phyloP scores from a whole-genome alignment of 441 rosid genomes.

The Bruguiera hainesii region DNA sequence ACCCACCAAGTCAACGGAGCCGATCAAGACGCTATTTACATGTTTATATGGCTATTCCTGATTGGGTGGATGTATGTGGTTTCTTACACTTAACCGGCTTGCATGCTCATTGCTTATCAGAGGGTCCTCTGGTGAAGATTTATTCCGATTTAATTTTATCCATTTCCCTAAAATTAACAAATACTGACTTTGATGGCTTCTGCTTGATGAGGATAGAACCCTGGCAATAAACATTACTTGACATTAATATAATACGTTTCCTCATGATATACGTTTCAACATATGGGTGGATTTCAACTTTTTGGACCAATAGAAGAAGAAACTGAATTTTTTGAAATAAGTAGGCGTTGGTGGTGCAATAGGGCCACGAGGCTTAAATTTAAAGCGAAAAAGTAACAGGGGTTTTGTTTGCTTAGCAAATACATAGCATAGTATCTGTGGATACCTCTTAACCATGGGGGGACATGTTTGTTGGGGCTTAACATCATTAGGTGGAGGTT shows the following conservation, averaged over 20 bases:
- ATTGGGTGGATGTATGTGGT: not conserved
- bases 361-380: slow-evolving; percentile 28
- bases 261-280: slow-evolving; percentile 12
- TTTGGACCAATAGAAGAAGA: slow-evolving; percentile 27
- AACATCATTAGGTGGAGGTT: slow-evolving; percentile 51
- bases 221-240: slow-evolving; percentile 15
- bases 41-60: too few species aligned
- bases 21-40: too few species aligned
- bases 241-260: slow-evolving; percentile 16
- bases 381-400: slow-evolving; percentile 15
- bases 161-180: not conserved
- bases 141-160: not conserved
- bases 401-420: slow-evolving; percentile 16
- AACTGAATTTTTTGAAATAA: slow-evolving; percentile 15
- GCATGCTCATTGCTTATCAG: not conserved
- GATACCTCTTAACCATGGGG: slow-evolving; percentile 8
- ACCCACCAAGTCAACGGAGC: too few species aligned
- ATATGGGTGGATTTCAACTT: slow-evolving; percentile 27
- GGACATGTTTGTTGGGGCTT: slow-evolving; percentile 35
- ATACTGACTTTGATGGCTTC: not conserved
- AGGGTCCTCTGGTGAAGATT: not conserved
- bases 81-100: not conserved
- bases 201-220: slow-evolving; percentile 19
- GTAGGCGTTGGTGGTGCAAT: slow-evolving; percentile 31
- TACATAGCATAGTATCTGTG: not conserved